Conservation (phyloP, 768 basidiomycete species). For the Lactifluus volemus region DNA sequence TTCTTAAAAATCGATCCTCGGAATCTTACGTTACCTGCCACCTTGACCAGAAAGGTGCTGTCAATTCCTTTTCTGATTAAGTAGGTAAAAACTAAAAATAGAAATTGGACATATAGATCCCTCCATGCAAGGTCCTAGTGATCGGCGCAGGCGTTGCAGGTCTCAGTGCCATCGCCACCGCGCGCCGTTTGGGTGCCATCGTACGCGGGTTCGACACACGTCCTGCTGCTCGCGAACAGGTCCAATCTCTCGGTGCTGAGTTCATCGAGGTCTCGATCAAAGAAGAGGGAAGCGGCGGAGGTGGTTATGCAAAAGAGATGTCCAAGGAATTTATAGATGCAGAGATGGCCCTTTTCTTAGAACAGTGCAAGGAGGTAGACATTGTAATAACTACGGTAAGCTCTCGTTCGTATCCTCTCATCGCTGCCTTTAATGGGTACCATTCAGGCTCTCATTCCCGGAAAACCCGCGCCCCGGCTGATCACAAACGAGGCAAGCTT, state of each 20-base stretch:
- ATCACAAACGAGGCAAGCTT: conserved; percentile 55
- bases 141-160: conserved; percentile 89
- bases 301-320: conserved; percentile 88
- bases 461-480: conserved; percentile 77
- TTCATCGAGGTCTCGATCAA: conserved; percentile 75
- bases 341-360: conserved; percentile 82
- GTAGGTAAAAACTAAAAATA: not conserved
- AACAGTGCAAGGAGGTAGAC: conserved; percentile 84
- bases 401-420: not conserved
- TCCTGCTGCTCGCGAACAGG: conserved; percentile 78
- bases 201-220: conserved; percentile 86
- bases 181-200: conserved; percentile 76
- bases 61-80: not conserved
- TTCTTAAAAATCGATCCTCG: conserved; percentile 5
- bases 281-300: conserved; percentile 75
- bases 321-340: conserved; percentile 84
- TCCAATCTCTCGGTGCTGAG: conserved; percentile 84
- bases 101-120: conserved; percentile 45
- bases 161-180: conserved; percentile 80
- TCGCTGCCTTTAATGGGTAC: not conserved
- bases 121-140: conserved; percentile 78
- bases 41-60: conserved; percentile 35
- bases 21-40: not conserved
- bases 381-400: conserved; percentile 78
- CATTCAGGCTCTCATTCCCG: conserved; percentile 69